phyloP scores from a whole-genome alignment of 176 grass and related monocot species.

The Oryza punctata region DNA sequence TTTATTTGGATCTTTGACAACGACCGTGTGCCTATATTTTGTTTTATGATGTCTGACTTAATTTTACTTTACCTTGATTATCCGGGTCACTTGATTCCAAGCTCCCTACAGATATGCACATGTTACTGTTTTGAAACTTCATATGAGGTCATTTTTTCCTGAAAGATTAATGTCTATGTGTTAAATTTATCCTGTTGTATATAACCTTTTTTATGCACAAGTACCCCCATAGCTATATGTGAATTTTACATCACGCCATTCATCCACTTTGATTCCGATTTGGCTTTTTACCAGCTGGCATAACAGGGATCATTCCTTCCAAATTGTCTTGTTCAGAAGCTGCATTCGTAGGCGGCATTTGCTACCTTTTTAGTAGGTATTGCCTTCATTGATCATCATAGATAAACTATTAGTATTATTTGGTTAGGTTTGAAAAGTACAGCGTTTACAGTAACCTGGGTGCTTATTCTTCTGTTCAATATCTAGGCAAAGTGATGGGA shows the following conservation, averaged over 20 bases:
- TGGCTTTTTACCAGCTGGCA: constrained; percentile 5
- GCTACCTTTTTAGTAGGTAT: constrained; percentile 35
- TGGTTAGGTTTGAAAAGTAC: constrained; percentile 15
- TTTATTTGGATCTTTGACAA: background rate
- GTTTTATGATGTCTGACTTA: background rate
- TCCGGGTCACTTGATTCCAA: background rate
- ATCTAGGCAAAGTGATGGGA: constrained; percentile 16
- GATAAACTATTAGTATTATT: constrained; percentile 4
- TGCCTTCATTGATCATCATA: constrained; percentile 33
- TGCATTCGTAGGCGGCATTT: constrained; percentile 34
- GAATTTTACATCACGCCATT: constrained; percentile 18
- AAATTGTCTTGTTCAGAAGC: constrained; percentile 36
- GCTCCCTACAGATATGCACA: background rate
- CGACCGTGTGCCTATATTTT: background rate
- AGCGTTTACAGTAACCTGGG: constrained; percentile 4
- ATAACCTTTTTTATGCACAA: constrained; percentile 1
- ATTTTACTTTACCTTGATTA: background rate
- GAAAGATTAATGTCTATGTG: background rate
- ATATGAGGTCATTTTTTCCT: background rate
- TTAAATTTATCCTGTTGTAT: constrained; percentile 13
- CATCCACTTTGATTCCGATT: constrained; percentile 21
- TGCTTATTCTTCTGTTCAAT: constrained; percentile 29
- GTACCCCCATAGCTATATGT: background rate
- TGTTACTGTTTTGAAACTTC: background rate
- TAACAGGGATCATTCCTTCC: constrained; percentile 4